Conservation (phyloP, 495 filamentous ascomycete species). For the Barbatosphaeria neglecta region DNA sequence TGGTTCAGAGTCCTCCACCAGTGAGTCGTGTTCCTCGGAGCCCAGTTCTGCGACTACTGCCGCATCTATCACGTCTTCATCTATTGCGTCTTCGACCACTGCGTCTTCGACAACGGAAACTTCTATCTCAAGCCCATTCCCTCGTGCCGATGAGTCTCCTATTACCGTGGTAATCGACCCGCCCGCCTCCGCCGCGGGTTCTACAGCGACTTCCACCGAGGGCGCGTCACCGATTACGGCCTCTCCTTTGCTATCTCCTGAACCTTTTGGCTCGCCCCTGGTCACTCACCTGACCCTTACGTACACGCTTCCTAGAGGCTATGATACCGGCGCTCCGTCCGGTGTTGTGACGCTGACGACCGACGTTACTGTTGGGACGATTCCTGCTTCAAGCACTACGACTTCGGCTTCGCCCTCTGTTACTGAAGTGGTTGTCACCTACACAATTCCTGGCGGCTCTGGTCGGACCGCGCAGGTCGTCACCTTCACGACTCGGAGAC, state of each 20-base stretch:
- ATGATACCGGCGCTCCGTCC: slow-evolving; percentile 3
- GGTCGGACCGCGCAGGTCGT: slow-evolving; percentile 6
- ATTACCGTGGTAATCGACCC: no score
- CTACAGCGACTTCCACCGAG: neutral
- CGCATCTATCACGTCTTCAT: neutral
- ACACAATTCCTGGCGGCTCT: slow-evolving; percentile 9
- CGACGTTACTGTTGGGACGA: slow-evolving; percentile 4
- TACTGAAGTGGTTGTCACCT: slow-evolving; percentile 8
- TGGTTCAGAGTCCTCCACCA: neutral
- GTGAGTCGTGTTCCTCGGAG: neutral
- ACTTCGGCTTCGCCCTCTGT: neutral
- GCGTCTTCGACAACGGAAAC: no score
- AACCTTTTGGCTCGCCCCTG: neutral
- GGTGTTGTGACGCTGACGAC: slow-evolving; percentile 9
- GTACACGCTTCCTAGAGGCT: slow-evolving; percentile 11
- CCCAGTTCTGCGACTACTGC: neutral
- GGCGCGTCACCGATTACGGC: neutral
- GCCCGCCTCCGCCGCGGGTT: no score
- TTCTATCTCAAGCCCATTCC: no score
- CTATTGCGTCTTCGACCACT: no score
- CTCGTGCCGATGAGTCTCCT: no score
- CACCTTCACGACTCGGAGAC: slow-evolving; percentile 7
- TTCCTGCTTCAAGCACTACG: neutral
- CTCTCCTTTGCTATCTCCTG: neutral
- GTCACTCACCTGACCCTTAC: slow-evolving; percentile 13